A percentile compares a stretch with the other conserved stretches of the same genome.
Conservation (phyloP, 495 filamentous ascomycete genomes). For the Apiosordaria backusii region DNA sequence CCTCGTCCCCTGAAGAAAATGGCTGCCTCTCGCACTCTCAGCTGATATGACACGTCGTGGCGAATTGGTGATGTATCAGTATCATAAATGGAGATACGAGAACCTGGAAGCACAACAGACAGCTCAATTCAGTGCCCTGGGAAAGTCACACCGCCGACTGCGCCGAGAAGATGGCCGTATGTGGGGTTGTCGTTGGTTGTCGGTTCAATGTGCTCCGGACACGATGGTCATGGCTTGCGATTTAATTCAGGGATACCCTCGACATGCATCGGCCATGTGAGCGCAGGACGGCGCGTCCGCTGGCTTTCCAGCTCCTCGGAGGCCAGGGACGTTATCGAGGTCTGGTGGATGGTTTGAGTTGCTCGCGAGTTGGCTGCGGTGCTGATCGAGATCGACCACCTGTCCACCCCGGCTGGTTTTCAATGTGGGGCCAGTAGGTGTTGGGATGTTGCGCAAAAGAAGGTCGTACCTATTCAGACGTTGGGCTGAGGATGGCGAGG, state of each 20-base stretch:
- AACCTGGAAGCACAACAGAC: too few relatives aligned
- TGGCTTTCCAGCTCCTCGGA: conserved; percentile 8
- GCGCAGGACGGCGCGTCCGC: background rate
- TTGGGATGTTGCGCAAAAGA: background rate
- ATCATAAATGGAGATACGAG: too few relatives aligned
- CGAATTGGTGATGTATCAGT: too few relatives aligned
- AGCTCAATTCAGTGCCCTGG: too few relatives aligned
- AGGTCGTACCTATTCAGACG: background rate
- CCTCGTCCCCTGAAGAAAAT: background rate
- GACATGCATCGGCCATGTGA: conserved; percentile 10
- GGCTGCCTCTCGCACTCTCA: background rate
- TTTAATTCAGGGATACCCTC: conserved; percentile 5
- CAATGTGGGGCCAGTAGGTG: background rate
- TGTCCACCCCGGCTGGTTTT: background rate
- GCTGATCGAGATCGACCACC: background rate
- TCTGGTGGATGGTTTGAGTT: background rate
- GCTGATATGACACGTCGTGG: background rate
- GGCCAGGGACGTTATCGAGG: conserved; percentile 7
- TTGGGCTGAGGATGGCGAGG: background rate
- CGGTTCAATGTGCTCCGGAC: conserved; percentile 5
- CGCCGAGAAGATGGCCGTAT: too few relatives aligned
- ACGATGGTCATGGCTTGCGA: background rate
- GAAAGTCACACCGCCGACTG: too few relatives aligned
- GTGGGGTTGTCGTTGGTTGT: background rate
- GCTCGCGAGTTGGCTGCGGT: background rate